phyloP scores from a whole-genome alignment of 257 asterid species.

The Gentiana macrophylla region DNA sequence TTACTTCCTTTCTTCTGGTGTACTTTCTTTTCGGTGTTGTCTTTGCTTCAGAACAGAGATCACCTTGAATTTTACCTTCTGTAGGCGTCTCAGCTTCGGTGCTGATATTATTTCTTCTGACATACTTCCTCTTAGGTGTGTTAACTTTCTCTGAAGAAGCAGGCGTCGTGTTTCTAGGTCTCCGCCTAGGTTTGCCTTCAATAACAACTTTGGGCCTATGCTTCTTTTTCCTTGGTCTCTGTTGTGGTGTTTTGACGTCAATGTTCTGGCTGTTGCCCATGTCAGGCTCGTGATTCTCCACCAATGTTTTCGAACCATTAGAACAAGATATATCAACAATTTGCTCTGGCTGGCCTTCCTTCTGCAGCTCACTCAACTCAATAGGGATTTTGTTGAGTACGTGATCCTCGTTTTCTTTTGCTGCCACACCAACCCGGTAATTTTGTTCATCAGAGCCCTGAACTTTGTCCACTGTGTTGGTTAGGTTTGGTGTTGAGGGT shows the following conservation, averaged over 20 bases:
- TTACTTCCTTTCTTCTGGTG: conserved; percentile 21
- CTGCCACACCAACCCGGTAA: conserved; percentile 13
- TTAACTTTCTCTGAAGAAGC: conserved; percentile 25
- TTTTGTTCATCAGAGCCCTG: conserved; percentile 15
- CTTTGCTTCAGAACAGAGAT: conserved; percentile 16
- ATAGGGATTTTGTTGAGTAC: background rate
- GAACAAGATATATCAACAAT: conserved; percentile 18
- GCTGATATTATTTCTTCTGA: conserved; percentile 25
- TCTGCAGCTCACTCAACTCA: conserved; percentile 17
- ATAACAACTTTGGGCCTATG: conserved; percentile 89
- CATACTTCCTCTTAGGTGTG: conserved; percentile 47
- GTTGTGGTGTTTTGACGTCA: conserved; percentile 56
- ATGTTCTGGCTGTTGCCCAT: conserved; percentile 44
- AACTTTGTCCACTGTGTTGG: conserved; percentile 17
- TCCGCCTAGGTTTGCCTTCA: conserved; percentile 50
- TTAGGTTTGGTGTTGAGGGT: conserved; percentile 58
- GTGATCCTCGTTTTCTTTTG: conserved; percentile 10
- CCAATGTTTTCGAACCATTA: conserved; percentile 21
- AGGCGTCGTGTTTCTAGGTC: conserved; percentile 27
- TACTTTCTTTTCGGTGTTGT: conserved; percentile 30
- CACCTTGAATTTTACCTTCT: conserved; percentile 24
- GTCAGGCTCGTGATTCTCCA: conserved; percentile 74
- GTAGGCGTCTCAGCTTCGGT: conserved; percentile 16
- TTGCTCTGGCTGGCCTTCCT: conserved; percentile 24
- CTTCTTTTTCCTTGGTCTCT: conserved; percentile 60